Evolutionary conservation across 129 eudicot genomes (phyloP).

Genomic region (Rutidosis leptorrhynchoides): DNA sequence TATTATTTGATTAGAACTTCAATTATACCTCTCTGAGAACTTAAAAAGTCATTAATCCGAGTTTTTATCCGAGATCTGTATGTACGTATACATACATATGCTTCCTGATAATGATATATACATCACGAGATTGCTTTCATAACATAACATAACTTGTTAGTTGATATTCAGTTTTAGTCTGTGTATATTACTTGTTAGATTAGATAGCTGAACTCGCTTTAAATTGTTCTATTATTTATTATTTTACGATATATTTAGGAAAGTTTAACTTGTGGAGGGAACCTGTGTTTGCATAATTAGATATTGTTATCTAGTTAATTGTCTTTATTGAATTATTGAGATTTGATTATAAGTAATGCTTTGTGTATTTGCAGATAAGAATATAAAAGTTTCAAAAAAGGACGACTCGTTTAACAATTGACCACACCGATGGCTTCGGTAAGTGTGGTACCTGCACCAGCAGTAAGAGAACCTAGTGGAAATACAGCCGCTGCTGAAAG

Average conservation of each 20-base stretch:
- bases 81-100: background rate
- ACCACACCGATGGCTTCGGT: constrained; percentile 56
- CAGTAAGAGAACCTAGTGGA: constrained; percentile 53
- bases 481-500: constrained; percentile 48
- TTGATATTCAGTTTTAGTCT: too few relatives aligned
- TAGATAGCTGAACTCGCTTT: background rate
- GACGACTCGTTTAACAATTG: background rate
- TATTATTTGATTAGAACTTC: background rate
- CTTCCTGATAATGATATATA: background rate
- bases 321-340: background rate
- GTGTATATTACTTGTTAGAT: background rate
- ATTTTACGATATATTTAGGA: background rate
- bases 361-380: constrained; percentile 21
- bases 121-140: too few relatives aligned
- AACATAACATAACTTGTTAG: too few relatives aligned
- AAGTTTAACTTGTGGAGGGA: background rate
- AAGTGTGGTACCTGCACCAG: constrained; percentile 51
- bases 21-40: background rate
- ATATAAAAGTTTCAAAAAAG: background rate
- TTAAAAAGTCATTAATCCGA: background rate
- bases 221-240: background rate
- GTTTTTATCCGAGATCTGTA: background rate
- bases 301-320: too few relatives aligned
- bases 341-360: background rate
- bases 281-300: background rate